Evolutionary conservation across 2,329 filamentous ascomycete species (phyloP), one percentile per base, ranked within the genome.

Genomic region (Pseudophaeomoniella oleicola): DNA sequence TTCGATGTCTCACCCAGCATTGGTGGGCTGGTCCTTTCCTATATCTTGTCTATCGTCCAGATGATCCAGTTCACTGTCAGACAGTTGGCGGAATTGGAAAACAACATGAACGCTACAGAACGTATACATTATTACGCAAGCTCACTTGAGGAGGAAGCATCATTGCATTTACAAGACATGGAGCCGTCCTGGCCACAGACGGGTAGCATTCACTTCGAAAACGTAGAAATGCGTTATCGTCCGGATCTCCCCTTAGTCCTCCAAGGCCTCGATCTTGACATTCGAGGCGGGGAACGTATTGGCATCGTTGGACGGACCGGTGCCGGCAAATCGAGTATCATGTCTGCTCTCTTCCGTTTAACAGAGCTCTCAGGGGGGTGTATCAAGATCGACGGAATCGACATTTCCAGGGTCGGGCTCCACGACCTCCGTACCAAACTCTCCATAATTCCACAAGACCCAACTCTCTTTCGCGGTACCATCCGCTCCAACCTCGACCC

Each of bases 81-180:
- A 13, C 88, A 96, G 58, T 69, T 94, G 5, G 88, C 88, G 16
- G 88, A 94, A 57, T 85, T 96, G 5, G 88, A 96, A 58, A 96
- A 94, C 59, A 85, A 87, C 52, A 96, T 96, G 88, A 96, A 94
- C 55, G 79, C 87, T 0, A 90, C 92, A 0, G 88, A 96, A 60
- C 79, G 90, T 35, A 67, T 96, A 19, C 77, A 86, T 54, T 85
- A 93, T 62, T 96, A 96, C 54, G 87, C 84, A 37, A 84, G 75
- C 1, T 60, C 83, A 46, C 71, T 98, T 3, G 86, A 93, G 44
- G 81, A 94, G 53, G 90, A 96, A 57, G 84, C 88, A 0, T 84
- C 87, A 0, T 66, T 87, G 2, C 81, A 87, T 49, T 78, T 83
- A 19, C 59, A 56, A 31, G 73, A 86, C 4, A 73, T 94, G 3